These are phyloP conservation scores for Amanita exitialis DNA, from an alignment of 768 basidiomycete species.

Conservation along the genomic window DNA sequence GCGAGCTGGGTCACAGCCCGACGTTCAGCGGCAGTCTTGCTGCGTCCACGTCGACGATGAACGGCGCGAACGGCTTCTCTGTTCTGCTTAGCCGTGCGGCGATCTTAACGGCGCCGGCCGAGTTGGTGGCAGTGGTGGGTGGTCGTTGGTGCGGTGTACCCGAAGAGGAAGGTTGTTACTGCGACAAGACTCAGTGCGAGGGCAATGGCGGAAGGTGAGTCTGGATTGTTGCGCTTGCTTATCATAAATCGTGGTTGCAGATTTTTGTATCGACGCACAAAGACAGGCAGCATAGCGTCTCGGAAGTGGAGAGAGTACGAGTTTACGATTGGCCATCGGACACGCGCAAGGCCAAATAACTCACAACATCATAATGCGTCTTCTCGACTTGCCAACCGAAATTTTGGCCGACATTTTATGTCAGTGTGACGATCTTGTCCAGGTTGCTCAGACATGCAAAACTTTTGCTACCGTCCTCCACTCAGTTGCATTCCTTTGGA, in stretches of 20 bases:
- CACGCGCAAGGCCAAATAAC: neutral
- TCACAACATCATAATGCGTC: too few species aligned
- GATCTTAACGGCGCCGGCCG: conserved; percentile 72
- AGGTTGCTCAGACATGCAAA: neutral
- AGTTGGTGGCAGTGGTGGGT: conserved; percentile 78
- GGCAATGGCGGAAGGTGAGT: conserved; percentile 67
- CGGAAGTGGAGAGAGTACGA: conserved; percentile 17
- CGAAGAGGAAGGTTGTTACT: conserved; percentile 78
- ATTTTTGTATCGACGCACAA: conserved; percentile 79
- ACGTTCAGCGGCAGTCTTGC: conserved; percentile 36
- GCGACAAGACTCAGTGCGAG: conserved; percentile 86
- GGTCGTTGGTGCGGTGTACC: conserved; percentile 83
- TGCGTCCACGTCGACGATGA: conserved; percentile 15
- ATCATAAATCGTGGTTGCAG: conserved; percentile 28
- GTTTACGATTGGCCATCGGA: too few species aligned
- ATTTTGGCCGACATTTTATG: too few species aligned
- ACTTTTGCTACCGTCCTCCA: neutral
- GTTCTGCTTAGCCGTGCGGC: conserved; percentile 59
- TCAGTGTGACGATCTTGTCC: too few species aligned
- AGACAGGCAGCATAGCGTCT: conserved; percentile 34
- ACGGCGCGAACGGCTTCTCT: conserved; percentile 20
- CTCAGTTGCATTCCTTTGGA: neutral
- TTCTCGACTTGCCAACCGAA: too few species aligned
- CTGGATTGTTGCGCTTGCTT: conserved; percentile 1
- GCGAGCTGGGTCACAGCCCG: neutral